Conservation (phyloP, 306 rosid genomes). For the Prunus campanulata region DNA sequence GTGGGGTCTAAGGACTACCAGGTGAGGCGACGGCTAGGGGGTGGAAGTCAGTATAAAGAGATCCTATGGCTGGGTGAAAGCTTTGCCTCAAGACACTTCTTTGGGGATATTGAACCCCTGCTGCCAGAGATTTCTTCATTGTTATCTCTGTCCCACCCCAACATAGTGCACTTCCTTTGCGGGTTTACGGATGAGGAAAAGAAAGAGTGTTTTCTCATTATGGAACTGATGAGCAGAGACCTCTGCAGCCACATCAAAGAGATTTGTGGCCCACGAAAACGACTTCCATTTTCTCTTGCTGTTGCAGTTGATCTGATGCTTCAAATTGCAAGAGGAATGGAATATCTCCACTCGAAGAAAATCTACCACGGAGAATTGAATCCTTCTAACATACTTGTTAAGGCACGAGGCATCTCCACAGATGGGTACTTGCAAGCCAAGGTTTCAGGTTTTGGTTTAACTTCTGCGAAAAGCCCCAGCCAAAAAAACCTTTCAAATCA, state of each 20-base stretch:
- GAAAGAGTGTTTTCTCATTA: constrained; percentile 69
- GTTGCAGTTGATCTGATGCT: constrained; percentile 87
- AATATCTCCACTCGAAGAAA: constrained; percentile 69
- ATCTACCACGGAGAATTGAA: constrained; percentile 70
- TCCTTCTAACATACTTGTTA: constrained; percentile 71
- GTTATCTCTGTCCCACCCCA: constrained; percentile 77
- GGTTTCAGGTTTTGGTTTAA: constrained; percentile 66
- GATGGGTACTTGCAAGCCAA: constrained; percentile 72
- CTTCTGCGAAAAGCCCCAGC: constrained; percentile 35
- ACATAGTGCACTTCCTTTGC: constrained; percentile 57
- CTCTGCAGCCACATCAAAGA: constrained; percentile 62
- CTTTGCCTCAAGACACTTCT: constrained; percentile 62
- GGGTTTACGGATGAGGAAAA: constrained; percentile 77
- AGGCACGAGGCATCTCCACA: constrained; percentile 52
- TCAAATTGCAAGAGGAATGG: constrained; percentile 92
- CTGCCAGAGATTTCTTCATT: constrained; percentile 55
- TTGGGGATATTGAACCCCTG: constrained; percentile 64
- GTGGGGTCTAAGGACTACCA: constrained; percentile 69
- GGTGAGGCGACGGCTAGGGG: constrained; percentile 73
- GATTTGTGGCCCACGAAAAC: constrained; percentile 54
- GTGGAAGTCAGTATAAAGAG: constrained; percentile 70
- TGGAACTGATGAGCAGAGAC: constrained; percentile 81
- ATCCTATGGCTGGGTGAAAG: constrained; percentile 81
- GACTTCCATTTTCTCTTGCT: constrained; percentile 61
- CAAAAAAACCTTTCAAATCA: constrained; percentile 54